Evolutionary conservation across 106 monocot species (phyloP), one percentile per base, ranked within the genome.

Genomic region (Dendrobium officinale): DNA sequence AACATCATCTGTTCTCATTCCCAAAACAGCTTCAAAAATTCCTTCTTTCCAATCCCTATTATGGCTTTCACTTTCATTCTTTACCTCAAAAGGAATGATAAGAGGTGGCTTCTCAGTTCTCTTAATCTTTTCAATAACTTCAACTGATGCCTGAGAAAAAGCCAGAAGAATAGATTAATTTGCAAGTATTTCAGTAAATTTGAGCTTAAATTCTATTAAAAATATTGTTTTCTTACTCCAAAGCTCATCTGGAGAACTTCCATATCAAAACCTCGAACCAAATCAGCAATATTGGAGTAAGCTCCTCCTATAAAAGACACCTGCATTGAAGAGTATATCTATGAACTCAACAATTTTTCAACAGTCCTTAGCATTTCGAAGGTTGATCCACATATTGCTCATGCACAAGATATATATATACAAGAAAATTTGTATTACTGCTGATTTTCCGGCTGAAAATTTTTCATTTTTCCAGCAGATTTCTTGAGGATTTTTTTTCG

Each of bases 241-340:
- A 96, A 96, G 6, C 82, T 93, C 84, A 75, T 88, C n/a, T 88
- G 85, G 4, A 96, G 88, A 82, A 91, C 80, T 77, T 72, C 78
- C 8, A 79, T 87, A 42, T 93, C 96, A 17, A 96, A 96, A 13
- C 91, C 93, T 47, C 85, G 68, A 43, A 93, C 81, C 74, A 96
- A 72, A 73, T 96, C 91, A 55, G 55, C 80, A 19, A 93, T 68
- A 44, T 85, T 90, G 4, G 96, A 93, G 79, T 93, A 96, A 75
- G 88, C 77, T 6, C 79, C 88, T 29, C 31, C 41, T 7, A 86
- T 73, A 54, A 74, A 81, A 13, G 41, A 31, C n/a, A 82, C 87
- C 93, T 88, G 88, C 75, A 45, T 37, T 37, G 37, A 37, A 37
- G 3, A 3, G 37, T 37, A 0, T 37, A 37, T 37, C 37, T 37